Evolutionary conservation across 1,284 basidiomycete species (phyloP).

Genomic region (Caloboletus firmus): DNA sequence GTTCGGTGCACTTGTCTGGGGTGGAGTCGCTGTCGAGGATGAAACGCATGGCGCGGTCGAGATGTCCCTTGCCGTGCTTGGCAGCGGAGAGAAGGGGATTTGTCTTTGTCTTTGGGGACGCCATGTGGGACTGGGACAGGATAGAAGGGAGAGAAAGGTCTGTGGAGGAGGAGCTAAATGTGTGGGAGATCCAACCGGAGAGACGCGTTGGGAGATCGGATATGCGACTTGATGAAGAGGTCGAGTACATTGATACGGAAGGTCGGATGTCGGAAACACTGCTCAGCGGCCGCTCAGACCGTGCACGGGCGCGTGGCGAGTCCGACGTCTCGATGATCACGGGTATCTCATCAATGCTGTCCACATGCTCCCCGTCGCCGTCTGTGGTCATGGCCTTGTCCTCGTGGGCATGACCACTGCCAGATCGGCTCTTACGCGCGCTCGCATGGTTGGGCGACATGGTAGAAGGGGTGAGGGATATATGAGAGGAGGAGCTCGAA

Average conservation of each 20-base stretch:
- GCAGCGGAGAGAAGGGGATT: conserved; percentile 62
- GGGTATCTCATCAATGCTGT: conserved; percentile 43
- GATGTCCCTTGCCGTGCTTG: conserved; percentile 69
- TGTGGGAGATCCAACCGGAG: conserved; percentile 77
- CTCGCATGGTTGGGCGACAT: conserved; percentile 30
- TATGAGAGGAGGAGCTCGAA: conserved; percentile 39
- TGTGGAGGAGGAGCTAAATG: conserved; percentile 64
- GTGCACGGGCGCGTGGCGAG: conserved; percentile 43
- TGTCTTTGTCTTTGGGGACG: conserved; percentile 47
- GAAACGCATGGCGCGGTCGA: conserved; percentile 80
- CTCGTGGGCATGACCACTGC: conserved; percentile 14
- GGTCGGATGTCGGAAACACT: conserved; percentile 45
- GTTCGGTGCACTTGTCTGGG: conserved; percentile 76
- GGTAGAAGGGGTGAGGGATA: conserved; percentile 26
- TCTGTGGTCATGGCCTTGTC: conserved; percentile 19
- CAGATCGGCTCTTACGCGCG: conserved; percentile 14
- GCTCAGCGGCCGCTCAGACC: conserved; percentile 49
- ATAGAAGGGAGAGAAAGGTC: conserved; percentile 67
- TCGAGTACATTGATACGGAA: conserved; percentile 31
- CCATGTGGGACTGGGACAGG: conserved; percentile 47
- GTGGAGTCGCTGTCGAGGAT: conserved; percentile 80
- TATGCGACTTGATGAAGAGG: conserved; percentile 37
- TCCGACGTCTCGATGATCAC: conserved; percentile 52
- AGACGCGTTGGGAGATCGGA: conserved; percentile 61
- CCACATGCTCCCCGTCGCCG: conserved; percentile 27